phyloP scores from a whole-genome alignment of 257 asterid genomes.

The Paulownia fortunei region DNA sequence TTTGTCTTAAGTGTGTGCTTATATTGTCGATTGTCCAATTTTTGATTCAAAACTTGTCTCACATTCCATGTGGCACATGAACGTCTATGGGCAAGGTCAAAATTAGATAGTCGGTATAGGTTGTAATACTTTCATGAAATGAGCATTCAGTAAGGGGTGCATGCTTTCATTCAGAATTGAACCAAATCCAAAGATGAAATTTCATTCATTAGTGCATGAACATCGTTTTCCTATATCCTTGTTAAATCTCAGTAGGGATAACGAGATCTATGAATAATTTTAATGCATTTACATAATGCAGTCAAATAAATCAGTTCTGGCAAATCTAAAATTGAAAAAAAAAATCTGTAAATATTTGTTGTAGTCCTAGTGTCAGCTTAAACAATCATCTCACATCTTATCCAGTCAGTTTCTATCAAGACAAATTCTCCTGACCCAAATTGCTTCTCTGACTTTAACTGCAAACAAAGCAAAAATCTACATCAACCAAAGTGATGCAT shows the following conservation, averaged over 20 bases:
- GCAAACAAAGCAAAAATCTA: slow-evolving; percentile 26
- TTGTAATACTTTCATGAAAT: no score
- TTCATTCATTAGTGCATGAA: slow-evolving; percentile 23
- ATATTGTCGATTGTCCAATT: background rate
- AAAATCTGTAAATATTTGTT: background rate
- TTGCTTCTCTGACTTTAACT: slow-evolving; percentile 51
- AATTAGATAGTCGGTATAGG: no score
- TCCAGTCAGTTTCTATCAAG: slow-evolving; percentile 21
- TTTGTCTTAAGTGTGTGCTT: slow-evolving; percentile 35
- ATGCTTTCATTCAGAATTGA: slow-evolving; percentile 8
- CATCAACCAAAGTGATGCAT: slow-evolving; percentile 24
- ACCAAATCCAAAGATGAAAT: slow-evolving; percentile 1
- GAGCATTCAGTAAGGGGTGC: no score
- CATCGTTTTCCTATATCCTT: slow-evolving; percentile 25
- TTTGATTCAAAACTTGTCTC: no score
- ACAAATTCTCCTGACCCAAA: slow-evolving; percentile 28
- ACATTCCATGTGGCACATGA: no score
- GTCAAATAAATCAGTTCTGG: slow-evolving; percentile 31
- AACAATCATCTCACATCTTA: slow-evolving; percentile 15
- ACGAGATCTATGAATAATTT: slow-evolving; percentile 21
- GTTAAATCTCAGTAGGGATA: slow-evolving; percentile 18
- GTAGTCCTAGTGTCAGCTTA: slow-evolving; percentile 41
- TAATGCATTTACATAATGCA: slow-evolving; percentile 35
- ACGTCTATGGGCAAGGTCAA: no score
- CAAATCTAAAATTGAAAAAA: slow-evolving; percentile 16